phyloP scores from a whole-genome alignment of 2,329 filamentous ascomycete genomes.

The Monilinia fructigena region DNA sequence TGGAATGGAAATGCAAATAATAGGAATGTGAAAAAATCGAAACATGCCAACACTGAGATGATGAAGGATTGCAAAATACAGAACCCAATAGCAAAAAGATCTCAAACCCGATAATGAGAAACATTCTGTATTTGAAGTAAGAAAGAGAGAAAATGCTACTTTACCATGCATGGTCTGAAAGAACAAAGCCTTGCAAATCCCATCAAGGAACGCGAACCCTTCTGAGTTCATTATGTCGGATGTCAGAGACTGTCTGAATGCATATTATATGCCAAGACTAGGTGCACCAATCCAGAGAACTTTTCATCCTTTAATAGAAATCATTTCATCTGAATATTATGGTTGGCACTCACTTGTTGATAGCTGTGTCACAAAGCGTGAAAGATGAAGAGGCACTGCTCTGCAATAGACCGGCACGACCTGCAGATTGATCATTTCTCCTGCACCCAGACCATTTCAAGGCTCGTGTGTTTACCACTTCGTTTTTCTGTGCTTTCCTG shows the following conservation, averaged over 20 bases:
- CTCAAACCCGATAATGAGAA: neutral
- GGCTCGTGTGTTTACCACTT: neutral
- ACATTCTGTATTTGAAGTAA: neutral
- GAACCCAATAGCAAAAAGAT: neutral
- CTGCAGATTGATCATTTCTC: neutral
- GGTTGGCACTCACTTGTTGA: neutral
- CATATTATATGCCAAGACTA: neutral
- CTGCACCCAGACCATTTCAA: neutral
- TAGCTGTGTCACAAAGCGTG: neutral
- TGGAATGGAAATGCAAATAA: conserved; percentile 2
- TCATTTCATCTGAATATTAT: neutral
- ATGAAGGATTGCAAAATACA: neutral
- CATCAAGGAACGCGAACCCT: neutral
- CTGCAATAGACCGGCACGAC: neutral
- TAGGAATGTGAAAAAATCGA: conserved; percentile 6
- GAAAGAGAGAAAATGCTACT: neutral
- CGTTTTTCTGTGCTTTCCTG: neutral
- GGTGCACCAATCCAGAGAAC: neutral
- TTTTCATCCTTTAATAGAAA: neutral
- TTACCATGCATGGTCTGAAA: neutral
- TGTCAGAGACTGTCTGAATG: neutral
- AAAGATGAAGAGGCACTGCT: conserved; percentile 2
- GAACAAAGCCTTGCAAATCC: conserved; percentile 7
- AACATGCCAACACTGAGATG: conserved; percentile 1
- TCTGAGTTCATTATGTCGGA: neutral